phyloP scores from a whole-genome alignment of 116 monocot species.

The Iris pallida region DNA sequence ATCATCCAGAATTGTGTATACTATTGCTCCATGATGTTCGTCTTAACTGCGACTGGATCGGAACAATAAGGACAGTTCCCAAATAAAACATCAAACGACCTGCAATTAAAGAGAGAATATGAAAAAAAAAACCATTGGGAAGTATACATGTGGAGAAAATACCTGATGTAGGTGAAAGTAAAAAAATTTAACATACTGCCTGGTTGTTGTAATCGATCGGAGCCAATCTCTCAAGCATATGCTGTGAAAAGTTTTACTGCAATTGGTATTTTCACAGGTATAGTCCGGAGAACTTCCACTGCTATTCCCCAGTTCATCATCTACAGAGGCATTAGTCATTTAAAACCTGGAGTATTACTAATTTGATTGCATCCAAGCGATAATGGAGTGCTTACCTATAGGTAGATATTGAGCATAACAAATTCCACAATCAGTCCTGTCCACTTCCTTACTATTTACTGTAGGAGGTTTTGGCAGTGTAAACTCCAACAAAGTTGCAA shows the following conservation, averaged over 20 bases:
- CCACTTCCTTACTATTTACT: constrained; percentile 20
- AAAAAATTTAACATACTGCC: constrained; percentile 50
- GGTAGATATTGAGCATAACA: constrained; percentile 76
- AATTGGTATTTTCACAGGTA: constrained; percentile 75
- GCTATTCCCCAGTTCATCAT: constrained; percentile 52
- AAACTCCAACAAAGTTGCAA: constrained; percentile 42
- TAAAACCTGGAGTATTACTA: background rate
- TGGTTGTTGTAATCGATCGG: constrained; percentile 76
- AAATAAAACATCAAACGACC: constrained; percentile 84
- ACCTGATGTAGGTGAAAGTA: background rate
- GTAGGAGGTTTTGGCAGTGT: constrained; percentile 35
- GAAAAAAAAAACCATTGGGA: background rate
- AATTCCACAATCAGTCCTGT: constrained; percentile 78
- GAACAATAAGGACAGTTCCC: constrained; percentile 90
- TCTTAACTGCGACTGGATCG: constrained; percentile 76
- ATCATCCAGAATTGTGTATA: too few species aligned
- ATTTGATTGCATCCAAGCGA: background rate
- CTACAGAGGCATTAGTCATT: constrained; percentile 26
- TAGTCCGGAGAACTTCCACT: constrained; percentile 63
- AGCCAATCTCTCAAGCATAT: constrained; percentile 90
- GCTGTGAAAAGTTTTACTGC: constrained; percentile 64
- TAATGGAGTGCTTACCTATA: constrained; percentile 35
- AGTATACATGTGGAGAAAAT: too few species aligned
- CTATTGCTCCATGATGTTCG: constrained; percentile 1
- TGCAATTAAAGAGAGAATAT: constrained; percentile 15